Percentiles rank a stretch among this genome's conserved stretches.
phyloP scores from a whole-genome alignment of 164 flowering plant species.

The Kalanchoe fedtschenkoi region DNA sequence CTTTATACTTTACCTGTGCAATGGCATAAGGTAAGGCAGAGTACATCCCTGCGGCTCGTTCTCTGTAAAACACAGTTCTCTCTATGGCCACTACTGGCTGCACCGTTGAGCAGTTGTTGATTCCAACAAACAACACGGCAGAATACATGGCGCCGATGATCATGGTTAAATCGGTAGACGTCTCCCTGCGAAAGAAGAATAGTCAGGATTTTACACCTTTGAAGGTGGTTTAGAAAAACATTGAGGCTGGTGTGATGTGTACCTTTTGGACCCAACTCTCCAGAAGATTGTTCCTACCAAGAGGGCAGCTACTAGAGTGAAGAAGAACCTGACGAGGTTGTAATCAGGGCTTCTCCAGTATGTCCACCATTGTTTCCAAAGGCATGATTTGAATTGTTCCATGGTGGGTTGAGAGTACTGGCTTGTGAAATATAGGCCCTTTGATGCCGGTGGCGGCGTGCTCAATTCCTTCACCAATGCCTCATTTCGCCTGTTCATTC shows the following conservation, averaged over 20 bases:
- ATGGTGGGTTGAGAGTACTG: slow-evolving; percentile 56
- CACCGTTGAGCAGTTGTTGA: slow-evolving; percentile 69
- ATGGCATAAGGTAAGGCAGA: slow-evolving; percentile 83
- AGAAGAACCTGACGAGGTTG: slow-evolving; percentile 66
- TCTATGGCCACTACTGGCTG: slow-evolving; percentile 80
- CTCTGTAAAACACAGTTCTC: slow-evolving; percentile 82
- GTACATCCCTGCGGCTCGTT: slow-evolving; percentile 94
- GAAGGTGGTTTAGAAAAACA: neutral
- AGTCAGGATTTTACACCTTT: neutral
- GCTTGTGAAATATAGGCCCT: slow-evolving; percentile 61
- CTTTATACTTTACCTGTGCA: slow-evolving; percentile 53
- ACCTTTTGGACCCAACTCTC: slow-evolving; percentile 64
- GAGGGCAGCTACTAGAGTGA: slow-evolving; percentile 60
- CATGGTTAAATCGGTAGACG: slow-evolving; percentile 35
- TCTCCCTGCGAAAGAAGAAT: slow-evolving; percentile 34
- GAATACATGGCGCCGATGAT: slow-evolving; percentile 83
- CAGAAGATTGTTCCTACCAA: slow-evolving; percentile 80
- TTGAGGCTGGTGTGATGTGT: slow-evolving; percentile 2
- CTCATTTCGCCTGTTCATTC: slow-evolving; percentile 51
- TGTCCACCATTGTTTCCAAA: slow-evolving; percentile 84
- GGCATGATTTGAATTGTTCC: slow-evolving; percentile 85
- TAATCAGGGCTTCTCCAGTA: slow-evolving; percentile 98
- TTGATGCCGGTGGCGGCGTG: slow-evolving; percentile 56
- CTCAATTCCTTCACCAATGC: slow-evolving; percentile 61
- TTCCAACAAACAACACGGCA: slow-evolving; percentile 62